Conservation (phyloP, 164 flowering plant species). For the Euptelea pleiosperma region DNA sequence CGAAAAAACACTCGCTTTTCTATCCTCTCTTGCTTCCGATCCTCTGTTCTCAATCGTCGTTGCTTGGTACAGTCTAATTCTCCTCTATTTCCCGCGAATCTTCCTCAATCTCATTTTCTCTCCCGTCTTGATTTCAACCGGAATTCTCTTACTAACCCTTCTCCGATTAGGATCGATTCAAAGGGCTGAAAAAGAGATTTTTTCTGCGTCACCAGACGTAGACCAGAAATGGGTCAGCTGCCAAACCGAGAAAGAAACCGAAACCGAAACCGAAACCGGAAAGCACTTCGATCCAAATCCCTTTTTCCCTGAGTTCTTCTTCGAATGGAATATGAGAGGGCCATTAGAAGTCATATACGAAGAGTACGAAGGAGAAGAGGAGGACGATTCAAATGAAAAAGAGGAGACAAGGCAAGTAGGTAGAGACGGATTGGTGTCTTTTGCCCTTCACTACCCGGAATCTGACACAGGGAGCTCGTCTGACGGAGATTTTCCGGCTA, state of each 20-base stretch:
- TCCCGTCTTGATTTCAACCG: constrained; percentile 48
- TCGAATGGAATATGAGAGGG: constrained; percentile 67
- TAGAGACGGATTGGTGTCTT: constrained; percentile 34
- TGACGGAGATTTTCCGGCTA: constrained; percentile 33
- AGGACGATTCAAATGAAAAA: constrained; percentile 20
- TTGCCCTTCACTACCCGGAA: constrained; percentile 57
- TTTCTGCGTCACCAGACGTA: neutral
- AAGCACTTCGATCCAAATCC: constrained; percentile 13
- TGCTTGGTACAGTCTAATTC: constrained; percentile 48
- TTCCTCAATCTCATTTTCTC: constrained; percentile 40
- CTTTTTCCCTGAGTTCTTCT: constrained; percentile 30
- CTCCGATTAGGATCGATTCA: constrained; percentile 56
- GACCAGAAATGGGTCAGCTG: constrained; percentile 13
- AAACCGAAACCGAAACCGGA: constrained; percentile 5
- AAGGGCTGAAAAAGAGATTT: constrained; percentile 2
- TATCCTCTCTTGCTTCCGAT: constrained; percentile 24
- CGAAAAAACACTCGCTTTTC: neutral
- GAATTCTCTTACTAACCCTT: constrained; percentile 40
- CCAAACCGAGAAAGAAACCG: constrained; percentile 10
- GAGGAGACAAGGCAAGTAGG: constrained; percentile 13
- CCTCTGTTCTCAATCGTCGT: constrained; percentile 60
- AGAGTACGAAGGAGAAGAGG: constrained; percentile 57
- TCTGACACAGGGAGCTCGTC: constrained; percentile 57
- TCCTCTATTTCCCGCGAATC: constrained; percentile 56
- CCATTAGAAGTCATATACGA: constrained; percentile 87